Evolutionary conservation across 306 rosid species (phyloP).

Genomic region (Lathyrus tuberosus): DNA sequence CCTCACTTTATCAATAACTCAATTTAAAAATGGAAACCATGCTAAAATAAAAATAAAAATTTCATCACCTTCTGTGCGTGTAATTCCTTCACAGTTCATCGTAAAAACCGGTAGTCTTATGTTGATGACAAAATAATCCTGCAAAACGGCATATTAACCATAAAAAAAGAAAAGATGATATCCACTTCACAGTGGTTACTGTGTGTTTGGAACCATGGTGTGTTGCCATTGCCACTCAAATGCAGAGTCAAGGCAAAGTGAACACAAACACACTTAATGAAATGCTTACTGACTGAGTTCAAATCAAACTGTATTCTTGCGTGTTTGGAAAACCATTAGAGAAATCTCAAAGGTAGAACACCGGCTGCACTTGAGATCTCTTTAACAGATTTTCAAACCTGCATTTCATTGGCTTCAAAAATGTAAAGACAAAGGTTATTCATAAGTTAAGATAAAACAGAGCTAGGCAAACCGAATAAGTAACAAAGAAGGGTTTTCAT

Average conservation of each 20-base stretch:
- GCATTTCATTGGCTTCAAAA: constrained; percentile 1
- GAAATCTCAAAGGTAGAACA: background rate
- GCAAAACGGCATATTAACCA: too few relatives aligned
- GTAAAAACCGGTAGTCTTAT: background rate
- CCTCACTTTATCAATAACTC: background rate
- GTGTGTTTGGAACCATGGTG: background rate
- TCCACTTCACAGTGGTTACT: background rate
- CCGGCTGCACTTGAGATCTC: background rate
- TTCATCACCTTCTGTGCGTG: background rate
- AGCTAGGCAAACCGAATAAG: background rate
- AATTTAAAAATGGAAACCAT: background rate
- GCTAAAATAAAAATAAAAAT: constrained; percentile 1
- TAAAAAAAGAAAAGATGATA: constrained; percentile 1
- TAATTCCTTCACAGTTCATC: constrained; percentile 7
- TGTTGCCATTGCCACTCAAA: background rate
- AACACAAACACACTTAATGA: background rate
- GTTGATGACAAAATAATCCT: background rate
- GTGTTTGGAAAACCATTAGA: background rate
- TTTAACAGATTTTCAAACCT: background rate
- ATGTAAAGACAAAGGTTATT: background rate
- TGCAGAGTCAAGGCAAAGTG: background rate
- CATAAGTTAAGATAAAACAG: background rate
- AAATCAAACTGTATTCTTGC: constrained; percentile 1
- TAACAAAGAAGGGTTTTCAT: constrained; percentile 30
- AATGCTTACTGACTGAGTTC: background rate